phyloP scores from a whole-genome alignment of 164 flowering plant species.

The Paratinospora sagittata region DNA sequence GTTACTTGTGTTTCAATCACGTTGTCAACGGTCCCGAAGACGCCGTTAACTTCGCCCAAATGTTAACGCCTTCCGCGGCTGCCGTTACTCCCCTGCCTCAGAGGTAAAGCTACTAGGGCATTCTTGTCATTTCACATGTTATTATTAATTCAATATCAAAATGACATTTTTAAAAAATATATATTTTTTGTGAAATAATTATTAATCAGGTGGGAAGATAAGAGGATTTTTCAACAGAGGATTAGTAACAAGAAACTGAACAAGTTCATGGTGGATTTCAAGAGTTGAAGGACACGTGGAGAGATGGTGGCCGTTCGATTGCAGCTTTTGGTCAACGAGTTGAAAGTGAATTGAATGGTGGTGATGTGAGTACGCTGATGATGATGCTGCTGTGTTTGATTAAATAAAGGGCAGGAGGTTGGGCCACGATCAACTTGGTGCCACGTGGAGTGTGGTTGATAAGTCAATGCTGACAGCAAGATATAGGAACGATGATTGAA shows the following conservation, averaged over 20 bases:
- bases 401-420: neutral
- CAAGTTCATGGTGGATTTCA: constrained; percentile 48
- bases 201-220: constrained; percentile 29
- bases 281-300: constrained; percentile 10
- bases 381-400: neutral
- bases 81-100: constrained; percentile 11
- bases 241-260: constrained; percentile 62
- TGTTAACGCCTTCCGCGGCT: constrained; percentile 20
- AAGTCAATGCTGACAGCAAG: neutral
- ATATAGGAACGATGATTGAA: neutral
- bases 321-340: neutral
- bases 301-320: neutral
- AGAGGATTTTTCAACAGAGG: constrained; percentile 32
- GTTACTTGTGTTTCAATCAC: constrained; percentile 70
- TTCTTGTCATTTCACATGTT: neutral
- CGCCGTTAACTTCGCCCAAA: constrained; percentile 37
- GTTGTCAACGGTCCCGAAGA: constrained; percentile 39
- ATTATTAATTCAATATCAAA: neutral
- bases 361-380: no score
- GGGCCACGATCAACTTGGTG: neutral
- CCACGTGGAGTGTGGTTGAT: neutral
- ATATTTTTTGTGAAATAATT: neutral
- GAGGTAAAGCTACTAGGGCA: constrained; percentile 20
- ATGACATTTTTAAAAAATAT: neutral
- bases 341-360: neutral